Base-by-base conservation (phyloP, 2,329 filamentous ascomycete genomes). In the Dendrostoma leiphaemia region DNA sequence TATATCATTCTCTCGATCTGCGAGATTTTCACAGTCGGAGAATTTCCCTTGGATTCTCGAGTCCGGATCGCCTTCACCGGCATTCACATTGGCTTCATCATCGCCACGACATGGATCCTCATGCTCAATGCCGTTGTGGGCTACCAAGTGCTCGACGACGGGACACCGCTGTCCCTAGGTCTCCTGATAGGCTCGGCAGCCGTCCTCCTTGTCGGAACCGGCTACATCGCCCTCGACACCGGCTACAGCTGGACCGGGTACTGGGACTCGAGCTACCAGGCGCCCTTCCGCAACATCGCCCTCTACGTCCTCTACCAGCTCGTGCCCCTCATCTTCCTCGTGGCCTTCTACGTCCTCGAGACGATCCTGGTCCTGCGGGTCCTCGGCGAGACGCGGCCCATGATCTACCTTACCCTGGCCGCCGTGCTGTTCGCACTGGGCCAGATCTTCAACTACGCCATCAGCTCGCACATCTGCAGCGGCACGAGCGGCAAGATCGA, bases 221-320 rank as follows among this genome's bases (percentile, higher is more conserved):
- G 92, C 31, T 99, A 97, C 70, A 95, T 99, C 66, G 89, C 91
- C 12, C 86, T 99, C 59, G 94, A 99, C 69, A 97, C 93, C 1
- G 93, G 89, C 15, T 92, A 91, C 68, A 75, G 78, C 61, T 97
- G 90, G 85, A 96, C 93, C 1, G 82, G 82, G 43, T 86, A 86
- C 68, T 99, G 91, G 77, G 71, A 88, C 58, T 72, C 74, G 29
- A 88, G 84, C 57, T 74, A 78, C 23, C 63, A 71, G 0, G 68
- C 76, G 2, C 82, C 85, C 28, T 58, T 34, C 70, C 84, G 86
- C 59, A 85, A 89, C 60, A 90, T 96, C 64, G 89, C 89, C 13
- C 85, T 99, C 43, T 99, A 99, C 69, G 91, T 96, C 12, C 80
- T 97, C 8, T 99, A 97, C 68, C 91, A 96, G 69, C 84, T 99